phyloP scores from a whole-genome alignment of 1,139 yeast genomes.

The Candida glucosophila region DNA sequence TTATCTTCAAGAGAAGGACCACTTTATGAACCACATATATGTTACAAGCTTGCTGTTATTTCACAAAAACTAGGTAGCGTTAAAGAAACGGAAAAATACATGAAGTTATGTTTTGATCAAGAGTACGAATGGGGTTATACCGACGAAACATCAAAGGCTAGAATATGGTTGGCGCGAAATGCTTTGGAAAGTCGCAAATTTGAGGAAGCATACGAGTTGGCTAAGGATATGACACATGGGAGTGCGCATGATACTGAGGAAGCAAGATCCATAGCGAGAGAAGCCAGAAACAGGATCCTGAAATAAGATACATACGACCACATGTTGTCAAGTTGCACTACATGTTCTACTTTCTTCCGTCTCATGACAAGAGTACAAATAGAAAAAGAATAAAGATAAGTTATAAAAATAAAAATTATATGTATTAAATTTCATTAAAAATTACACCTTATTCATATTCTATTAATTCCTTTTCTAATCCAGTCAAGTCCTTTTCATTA shows the following conservation, averaged over 20 bases:
- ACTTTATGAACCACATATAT: slow-evolving; percentile 39
- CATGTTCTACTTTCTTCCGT: too few species aligned
- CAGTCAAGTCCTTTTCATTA: slow-evolving; percentile 11
- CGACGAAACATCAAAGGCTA: slow-evolving; percentile 74
- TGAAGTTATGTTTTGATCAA: slow-evolving; percentile 66
- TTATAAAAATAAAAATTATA: too few species aligned
- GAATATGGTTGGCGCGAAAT: slow-evolving; percentile 77
- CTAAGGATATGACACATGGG: slow-evolving; percentile 67
- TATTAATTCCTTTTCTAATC: slow-evolving; percentile 13
- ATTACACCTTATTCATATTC: slow-evolving; percentile 5
- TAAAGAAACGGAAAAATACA: slow-evolving; percentile 51
- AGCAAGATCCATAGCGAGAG: slow-evolving; percentile 77
- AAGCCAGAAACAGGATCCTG: slow-evolving; percentile 43
- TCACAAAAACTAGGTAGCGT: slow-evolving; percentile 49
- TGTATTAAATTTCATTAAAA: slow-evolving; percentile 1
- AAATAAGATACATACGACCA: slow-evolving; percentile 2
- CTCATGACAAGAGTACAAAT: too few species aligned
- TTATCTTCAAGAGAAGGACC: slow-evolving; percentile 9
- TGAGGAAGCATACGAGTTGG: slow-evolving; percentile 65
- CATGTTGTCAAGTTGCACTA: too few species aligned
- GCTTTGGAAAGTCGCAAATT: slow-evolving; percentile 52
- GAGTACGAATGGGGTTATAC: slow-evolving; percentile 60
- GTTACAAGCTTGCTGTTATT: slow-evolving; percentile 62
- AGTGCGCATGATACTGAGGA: slow-evolving; percentile 83
- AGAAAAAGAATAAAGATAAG: too few species aligned